These are phyloP conservation scores for Cladosporium cucumerinum DNA, from an alignment of 2,329 filamentous ascomycete genomes.

Conservation along the genomic window DNA sequence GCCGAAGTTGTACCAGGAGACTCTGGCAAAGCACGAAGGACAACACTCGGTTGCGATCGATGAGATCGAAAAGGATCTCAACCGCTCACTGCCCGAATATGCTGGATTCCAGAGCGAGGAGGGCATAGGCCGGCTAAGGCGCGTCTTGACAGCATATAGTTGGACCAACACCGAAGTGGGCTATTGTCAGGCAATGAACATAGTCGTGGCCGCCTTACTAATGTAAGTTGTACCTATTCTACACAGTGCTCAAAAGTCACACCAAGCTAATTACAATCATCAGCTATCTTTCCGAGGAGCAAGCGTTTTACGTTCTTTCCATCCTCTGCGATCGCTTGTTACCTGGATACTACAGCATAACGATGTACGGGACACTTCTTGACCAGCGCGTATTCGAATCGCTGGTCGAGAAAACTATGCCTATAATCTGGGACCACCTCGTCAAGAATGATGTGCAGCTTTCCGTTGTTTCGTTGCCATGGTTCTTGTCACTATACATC, in stretches of 20 bases:
- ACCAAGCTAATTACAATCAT: conserved; percentile 28
- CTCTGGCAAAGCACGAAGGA: conserved; percentile 76
- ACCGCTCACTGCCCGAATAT: conserved; percentile 93
- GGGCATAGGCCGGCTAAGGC: conserved; percentile 81
- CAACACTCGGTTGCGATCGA: conserved; percentile 92
- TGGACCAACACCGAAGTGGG: conserved; percentile 95
- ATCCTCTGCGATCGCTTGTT: conserved; percentile 88
- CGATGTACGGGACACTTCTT: conserved; percentile 96
- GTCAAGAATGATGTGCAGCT: conserved; percentile 95
- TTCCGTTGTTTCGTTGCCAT: conserved; percentile 93
- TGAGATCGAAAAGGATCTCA: conserved; percentile 98
- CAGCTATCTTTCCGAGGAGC: conserved; percentile 89
- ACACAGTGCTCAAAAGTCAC: not conserved
- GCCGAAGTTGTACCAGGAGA: conserved; percentile 79
- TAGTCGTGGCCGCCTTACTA: conserved; percentile 92
- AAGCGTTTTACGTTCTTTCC: conserved; percentile 92
- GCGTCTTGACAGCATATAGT: conserved; percentile 94
- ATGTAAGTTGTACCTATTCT: conserved; percentile 55
- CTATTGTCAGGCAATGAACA: conserved; percentile 99
- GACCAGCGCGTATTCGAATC: conserved; percentile 98
- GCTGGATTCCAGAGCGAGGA: conserved; percentile 96
- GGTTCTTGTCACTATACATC: conserved; percentile 97
- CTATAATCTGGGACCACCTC: conserved; percentile 96
- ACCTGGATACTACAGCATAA: conserved; percentile 96
- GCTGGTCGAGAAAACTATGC: conserved; percentile 98